phyloP scores from a whole-genome alignment of 495 filamentous ascomycete genomes.

The Hyaloscypha variabilis region DNA sequence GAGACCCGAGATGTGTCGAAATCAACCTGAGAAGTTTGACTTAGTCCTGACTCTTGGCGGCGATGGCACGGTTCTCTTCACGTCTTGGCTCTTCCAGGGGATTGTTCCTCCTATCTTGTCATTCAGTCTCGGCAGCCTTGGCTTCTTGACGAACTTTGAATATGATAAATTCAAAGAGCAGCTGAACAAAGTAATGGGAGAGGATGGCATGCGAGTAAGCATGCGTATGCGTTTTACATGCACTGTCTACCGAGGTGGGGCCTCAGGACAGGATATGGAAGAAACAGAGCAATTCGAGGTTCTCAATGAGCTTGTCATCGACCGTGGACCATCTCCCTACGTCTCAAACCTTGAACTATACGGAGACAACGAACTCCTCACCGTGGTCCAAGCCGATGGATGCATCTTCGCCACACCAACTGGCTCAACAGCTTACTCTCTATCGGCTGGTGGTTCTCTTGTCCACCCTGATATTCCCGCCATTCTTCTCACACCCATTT shows the following conservation, averaged over 20 bases:
- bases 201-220: conserved; percentile 91
- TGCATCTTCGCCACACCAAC: conserved; percentile 98
- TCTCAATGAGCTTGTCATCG: conserved; percentile 96
- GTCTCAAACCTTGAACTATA: conserved; percentile 95
- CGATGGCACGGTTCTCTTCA: conserved; percentile 94
- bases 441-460: conserved; percentile 92
- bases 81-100: conserved; percentile 95
- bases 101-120: conserved; percentile 92
- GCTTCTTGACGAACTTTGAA: conserved; percentile 93
- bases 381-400: conserved; percentile 93
- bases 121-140: conserved; percentile 88
- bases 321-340: conserved; percentile 94
- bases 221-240: conserved; percentile 98
- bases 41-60: conserved; percentile 92
- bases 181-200: conserved; percentile 84
- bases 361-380: conserved; percentile 89
- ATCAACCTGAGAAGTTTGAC: conserved; percentile 85
- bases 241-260: conserved; percentile 77
- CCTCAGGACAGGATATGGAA: conserved; percentile 54
- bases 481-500: conserved; percentile 96
- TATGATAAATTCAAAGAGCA: conserved; percentile 81
- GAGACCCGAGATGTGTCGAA: conserved; percentile 93
- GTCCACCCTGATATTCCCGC: conserved; percentile 97
- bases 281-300: conserved; percentile 91
- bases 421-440: conserved; percentile 91